These are phyloP conservation scores for Aspergillus coremiiformis DNA, from an alignment of 495 filamentous ascomycete genomes.

Conservation along the genomic window DNA sequence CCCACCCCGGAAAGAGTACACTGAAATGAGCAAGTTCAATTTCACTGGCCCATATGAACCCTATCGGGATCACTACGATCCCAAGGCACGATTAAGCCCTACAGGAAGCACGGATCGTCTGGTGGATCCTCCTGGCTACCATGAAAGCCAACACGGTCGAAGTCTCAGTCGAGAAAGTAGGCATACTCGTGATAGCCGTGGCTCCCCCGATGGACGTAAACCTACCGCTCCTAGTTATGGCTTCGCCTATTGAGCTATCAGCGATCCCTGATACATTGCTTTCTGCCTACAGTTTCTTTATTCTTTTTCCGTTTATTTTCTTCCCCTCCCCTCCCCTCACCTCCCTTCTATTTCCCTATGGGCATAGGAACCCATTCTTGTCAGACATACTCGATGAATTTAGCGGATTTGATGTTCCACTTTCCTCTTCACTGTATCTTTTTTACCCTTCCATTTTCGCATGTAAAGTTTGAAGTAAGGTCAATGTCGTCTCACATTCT, in stretches of 20 bases:
- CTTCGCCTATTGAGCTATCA: constrained; percentile 28
- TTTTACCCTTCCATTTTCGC: background rate
- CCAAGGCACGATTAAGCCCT: constrained; percentile 20
- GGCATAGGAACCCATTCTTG: constrained; percentile 8
- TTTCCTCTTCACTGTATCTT: constrained; percentile 4
- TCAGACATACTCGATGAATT: constrained; percentile 13
- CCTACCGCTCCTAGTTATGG: constrained; percentile 37
- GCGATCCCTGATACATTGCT: background rate
- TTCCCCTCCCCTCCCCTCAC: background rate
- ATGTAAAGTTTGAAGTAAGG: background rate
- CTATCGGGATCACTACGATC: constrained; percentile 34
- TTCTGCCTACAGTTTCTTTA: constrained; percentile 4
- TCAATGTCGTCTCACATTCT: background rate
- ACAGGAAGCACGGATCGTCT: constrained; percentile 36
- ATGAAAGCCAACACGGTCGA: constrained; percentile 28
- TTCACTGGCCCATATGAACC: constrained; percentile 37
- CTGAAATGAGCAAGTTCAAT: constrained; percentile 45
- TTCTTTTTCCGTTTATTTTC: background rate
- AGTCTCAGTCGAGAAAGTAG: constrained; percentile 33
- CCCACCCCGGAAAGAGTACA: constrained; percentile 31
- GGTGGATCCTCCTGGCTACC: constrained; percentile 31
- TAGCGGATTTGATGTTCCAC: constrained; percentile 16
- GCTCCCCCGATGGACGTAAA: constrained; percentile 29
- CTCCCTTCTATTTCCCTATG: constrained; percentile 8
- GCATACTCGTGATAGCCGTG: constrained; percentile 18